Evolutionary conservation across 1,139 yeast species (phyloP), one percentile per base, ranked within the genome.

Genomic region (Suhomyces bolitotheri): DNA sequence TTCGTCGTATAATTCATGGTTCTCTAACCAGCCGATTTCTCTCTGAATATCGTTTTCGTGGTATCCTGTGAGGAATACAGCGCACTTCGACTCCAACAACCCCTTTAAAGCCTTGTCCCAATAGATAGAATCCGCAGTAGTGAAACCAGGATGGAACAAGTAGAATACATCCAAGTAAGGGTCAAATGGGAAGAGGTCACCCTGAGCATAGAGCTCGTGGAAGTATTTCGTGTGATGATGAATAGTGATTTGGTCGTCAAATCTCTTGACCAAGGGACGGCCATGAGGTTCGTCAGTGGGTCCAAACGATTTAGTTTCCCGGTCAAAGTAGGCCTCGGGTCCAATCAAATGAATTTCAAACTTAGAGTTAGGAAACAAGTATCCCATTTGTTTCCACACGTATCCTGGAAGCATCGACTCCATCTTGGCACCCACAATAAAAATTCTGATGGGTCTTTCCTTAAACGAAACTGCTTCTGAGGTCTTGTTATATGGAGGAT

Each of bases 101-200:
- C 94, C 96, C 39, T 88, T 88, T 50, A 92, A 68, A 0, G 96
- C 75, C 58, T 84, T 82, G 45, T 77, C 76, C 95, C 97, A 89
- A 53, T 81, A 79, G 57, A 78, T 72, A 31, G 85, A 77, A 55
- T 88, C 96, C 9, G 88, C 86, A 13, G 95, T 85, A 17, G 88
- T 83, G 59, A 89, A 77, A 28, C 96, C 96, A 2, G 98, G 97
- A 60, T 92, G 97, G 83, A 90, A 92, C 36, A 87, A 69, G 73
- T 88, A 89, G 65, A 92, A 92, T 19, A 80, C 78, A 59, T 92
- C 98, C 58, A 87, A 75, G 61, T 90, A 92, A 26, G 99, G 98
- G 60, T 92, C 98, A 59, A 90, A 92, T 11, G 98, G 98, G 81
- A 89, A 88, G 58, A 92, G 83, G 62, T 90, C 97, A 50, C 92